These are phyloP conservation scores for Juglanconis juglandina DNA, from an alignment of 2,329 filamentous ascomycete species.

Conservation along the genomic window DNA sequence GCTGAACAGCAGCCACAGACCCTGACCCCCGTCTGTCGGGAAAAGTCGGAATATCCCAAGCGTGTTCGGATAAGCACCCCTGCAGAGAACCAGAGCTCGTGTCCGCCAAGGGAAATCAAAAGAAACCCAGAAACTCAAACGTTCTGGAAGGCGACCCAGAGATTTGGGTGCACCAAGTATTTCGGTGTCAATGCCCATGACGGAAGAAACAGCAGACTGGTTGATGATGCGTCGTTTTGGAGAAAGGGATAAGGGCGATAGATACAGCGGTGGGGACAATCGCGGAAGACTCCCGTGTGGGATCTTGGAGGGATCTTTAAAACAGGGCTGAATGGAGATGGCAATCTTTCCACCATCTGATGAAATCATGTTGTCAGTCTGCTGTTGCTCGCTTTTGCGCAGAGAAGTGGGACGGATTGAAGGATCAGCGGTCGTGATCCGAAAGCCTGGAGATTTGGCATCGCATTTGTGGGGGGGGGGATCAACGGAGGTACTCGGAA, in stretches of 20 bases:
- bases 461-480: background rate
- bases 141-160: slow-evolving; percentile 1
- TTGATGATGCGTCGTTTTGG: background rate
- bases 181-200: background rate
- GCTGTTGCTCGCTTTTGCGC: background rate
- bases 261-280: background rate
- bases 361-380: slow-evolving; percentile 2
- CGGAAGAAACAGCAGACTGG: slow-evolving; percentile 9
- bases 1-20: background rate
- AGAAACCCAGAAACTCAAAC: background rate
- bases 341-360: background rate
- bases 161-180: background rate
- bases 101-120: background rate
- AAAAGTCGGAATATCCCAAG: slow-evolving; percentile 4
- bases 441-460: slow-evolving; percentile 1
- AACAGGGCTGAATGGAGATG: background rate
- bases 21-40: slow-evolving; percentile 2
- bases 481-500: slow-evolving; percentile 2
- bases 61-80: background rate
- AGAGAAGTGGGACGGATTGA: background rate
- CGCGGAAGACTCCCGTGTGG: background rate
- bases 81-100: background rate
- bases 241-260: background rate
- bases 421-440: background rate
- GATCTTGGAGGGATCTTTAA: background rate